phyloP scores from a whole-genome alignment of 768 basidiomycete species.

The Kondoa malvinella region DNA sequence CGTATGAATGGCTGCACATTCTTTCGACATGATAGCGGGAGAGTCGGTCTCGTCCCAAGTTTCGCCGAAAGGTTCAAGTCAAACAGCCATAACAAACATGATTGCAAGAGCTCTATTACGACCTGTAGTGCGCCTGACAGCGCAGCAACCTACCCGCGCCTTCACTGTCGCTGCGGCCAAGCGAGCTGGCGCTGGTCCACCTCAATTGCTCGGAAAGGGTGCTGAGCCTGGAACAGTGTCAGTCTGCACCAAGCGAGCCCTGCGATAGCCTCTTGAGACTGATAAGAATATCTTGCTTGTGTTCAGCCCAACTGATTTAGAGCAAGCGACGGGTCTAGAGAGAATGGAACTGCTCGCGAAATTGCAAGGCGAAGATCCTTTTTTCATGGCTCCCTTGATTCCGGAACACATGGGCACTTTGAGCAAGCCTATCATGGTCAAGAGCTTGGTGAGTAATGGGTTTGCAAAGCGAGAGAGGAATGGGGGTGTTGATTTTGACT shows the following conservation, averaged over 20 bases:
- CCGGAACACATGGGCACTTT: slow-evolving; percentile 72
- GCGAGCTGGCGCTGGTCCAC: neutral
- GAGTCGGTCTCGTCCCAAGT: no score
- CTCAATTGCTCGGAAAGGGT: neutral
- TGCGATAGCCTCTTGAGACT: no score
- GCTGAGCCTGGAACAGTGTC: neutral
- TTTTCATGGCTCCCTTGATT: slow-evolving; percentile 72
- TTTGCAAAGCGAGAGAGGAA: neutral
- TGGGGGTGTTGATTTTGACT: neutral
- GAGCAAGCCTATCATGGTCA: slow-evolving; percentile 68
- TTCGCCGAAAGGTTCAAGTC: no score
- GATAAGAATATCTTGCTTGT: no score
- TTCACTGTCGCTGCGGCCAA: neutral
- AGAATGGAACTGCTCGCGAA: slow-evolving; percentile 82
- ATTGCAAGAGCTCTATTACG: neutral
- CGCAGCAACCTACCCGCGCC: neutral
- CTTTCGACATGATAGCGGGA: no score
- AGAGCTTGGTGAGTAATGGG: slow-evolving; percentile 53
- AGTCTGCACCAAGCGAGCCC: no score
- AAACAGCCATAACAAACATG: neutral
- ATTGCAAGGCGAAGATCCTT: slow-evolving; percentile 69
- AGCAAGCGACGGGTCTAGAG: slow-evolving; percentile 91
- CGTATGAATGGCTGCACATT: no score
- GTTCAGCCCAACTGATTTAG: slow-evolving; percentile 49
- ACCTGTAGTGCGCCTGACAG: neutral